These are phyloP conservation scores for Fraxinus ornus DNA, from an alignment of 305 asterid genomes.

Conservation along the genomic window DNA sequence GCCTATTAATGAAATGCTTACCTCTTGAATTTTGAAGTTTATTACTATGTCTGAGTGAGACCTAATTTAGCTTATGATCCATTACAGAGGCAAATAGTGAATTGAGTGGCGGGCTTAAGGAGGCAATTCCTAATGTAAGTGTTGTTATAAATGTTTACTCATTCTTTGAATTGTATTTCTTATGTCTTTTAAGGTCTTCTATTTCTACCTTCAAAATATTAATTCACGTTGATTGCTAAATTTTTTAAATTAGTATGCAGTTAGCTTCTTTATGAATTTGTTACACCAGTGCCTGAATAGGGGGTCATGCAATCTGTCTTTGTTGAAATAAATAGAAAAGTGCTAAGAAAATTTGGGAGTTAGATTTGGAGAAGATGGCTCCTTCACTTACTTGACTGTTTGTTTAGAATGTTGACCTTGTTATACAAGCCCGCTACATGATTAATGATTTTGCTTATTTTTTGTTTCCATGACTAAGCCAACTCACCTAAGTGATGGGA, in stretches of 20 bases:
- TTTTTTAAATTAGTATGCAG: background rate
- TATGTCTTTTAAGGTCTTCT: background rate
- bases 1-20: background rate
- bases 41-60: background rate
- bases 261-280: background rate
- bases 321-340: background rate
- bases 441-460: background rate
- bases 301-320: background rate
- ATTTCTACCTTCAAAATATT: conserved; percentile 9
- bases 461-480: background rate
- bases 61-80: conserved; percentile 15
- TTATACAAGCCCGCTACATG: background rate
- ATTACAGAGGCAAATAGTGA: conserved; percentile 48
- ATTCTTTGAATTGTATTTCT: background rate
- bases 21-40: background rate
- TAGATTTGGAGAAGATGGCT: background rate
- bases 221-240: conserved; percentile 1
- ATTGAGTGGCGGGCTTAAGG: conserved; percentile 34
- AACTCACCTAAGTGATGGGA: background rate
- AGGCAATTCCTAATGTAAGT: conserved; percentile 48
- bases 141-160: conserved; percentile 3
- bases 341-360: background rate
- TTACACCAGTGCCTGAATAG: conserved; percentile 4
- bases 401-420: conserved; percentile 2
- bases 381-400: background rate